phyloP scores from a whole-genome alignment of 2,329 filamentous ascomycete species.

The Pseudogymnoascus sp. region DNA sequence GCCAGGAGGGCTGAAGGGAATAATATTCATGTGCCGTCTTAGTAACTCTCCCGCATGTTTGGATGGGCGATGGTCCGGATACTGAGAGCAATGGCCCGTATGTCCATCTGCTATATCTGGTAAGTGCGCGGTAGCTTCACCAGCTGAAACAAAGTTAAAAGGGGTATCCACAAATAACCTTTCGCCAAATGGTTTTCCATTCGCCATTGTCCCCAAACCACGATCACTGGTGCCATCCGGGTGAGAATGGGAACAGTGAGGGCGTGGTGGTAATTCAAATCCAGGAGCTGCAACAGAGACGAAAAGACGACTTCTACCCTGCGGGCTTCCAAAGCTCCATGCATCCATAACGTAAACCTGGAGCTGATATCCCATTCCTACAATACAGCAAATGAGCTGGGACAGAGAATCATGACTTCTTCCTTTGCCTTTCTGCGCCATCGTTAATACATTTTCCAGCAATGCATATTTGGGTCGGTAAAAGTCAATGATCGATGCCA shows the following conservation, averaged over 20 bases:
- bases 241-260: slow-evolving; percentile 55
- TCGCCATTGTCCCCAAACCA: slow-evolving; percentile 49
- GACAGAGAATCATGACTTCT: slow-evolving; percentile 57
- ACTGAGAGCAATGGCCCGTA: slow-evolving; percentile 50
- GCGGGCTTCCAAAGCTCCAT: slow-evolving; percentile 58
- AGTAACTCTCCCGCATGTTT: slow-evolving; percentile 31
- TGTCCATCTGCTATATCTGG: slow-evolving; percentile 54
- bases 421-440: slow-evolving; percentile 40
- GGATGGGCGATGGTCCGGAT: slow-evolving; percentile 59
- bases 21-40: slow-evolving; percentile 41
- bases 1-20: slow-evolving; percentile 51
- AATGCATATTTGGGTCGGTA: slow-evolving; percentile 68
- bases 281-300: slow-evolving; percentile 63
- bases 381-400: slow-evolving; percentile 63
- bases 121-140: slow-evolving; percentile 49
- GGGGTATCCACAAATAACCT: slow-evolving; percentile 45
- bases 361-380: slow-evolving; percentile 70
- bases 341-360: slow-evolving; percentile 61
- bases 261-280: slow-evolving; percentile 44
- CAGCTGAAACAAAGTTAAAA: slow-evolving; percentile 48
- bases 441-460: slow-evolving; percentile 66
- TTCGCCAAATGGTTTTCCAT: slow-evolving; percentile 49
- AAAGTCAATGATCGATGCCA: slow-evolving; percentile 64
- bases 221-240: slow-evolving; percentile 29
- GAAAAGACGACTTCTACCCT: slow-evolving; percentile 60